phyloP scores from a whole-genome alignment of 768 basidiomycete genomes.

The Trametes meyenii region DNA sequence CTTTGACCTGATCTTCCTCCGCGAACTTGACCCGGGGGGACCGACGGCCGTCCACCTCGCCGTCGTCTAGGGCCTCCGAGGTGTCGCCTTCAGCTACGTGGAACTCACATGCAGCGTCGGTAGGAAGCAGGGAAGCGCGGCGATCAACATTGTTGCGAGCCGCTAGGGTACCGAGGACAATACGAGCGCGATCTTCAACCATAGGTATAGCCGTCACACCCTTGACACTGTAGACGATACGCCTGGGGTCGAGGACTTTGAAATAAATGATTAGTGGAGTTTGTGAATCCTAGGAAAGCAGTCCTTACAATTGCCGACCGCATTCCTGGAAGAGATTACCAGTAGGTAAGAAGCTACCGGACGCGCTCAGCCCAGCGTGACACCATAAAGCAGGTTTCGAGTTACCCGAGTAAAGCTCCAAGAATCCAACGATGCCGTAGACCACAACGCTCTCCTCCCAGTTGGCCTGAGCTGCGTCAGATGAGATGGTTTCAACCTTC shows the following conservation, averaged over 20 bases:
- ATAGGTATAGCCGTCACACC: conserved; percentile 73
- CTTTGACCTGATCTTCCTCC: conserved; percentile 47
- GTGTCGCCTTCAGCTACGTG: background rate
- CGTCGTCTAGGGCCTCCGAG: conserved; percentile 11
- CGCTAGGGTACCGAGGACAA: conserved; percentile 53
- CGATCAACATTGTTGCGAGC: conserved; percentile 49
- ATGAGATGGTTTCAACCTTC: conserved; percentile 53
- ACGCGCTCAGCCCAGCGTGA: background rate
- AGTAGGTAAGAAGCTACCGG: conserved; percentile 71
- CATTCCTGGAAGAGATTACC: conserved; percentile 63
- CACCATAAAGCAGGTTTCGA: conserved; percentile 13
- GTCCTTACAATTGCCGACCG: conserved; percentile 67
- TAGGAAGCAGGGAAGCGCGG: conserved; percentile 49
- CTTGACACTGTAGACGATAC: conserved; percentile 69
- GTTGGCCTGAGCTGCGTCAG: conserved; percentile 41
- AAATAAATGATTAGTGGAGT: background rate
- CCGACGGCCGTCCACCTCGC: conserved; percentile 4
- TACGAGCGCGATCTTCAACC: conserved; percentile 61
- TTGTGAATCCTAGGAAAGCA: conserved; percentile 1
- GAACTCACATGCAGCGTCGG: background rate
- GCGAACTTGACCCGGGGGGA: conserved; percentile 58
- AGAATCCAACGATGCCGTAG: conserved; percentile 75
- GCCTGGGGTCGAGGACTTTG: conserved; percentile 65
- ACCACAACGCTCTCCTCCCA: conserved; percentile 64
- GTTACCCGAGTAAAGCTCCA: conserved; percentile 74